These are phyloP conservation scores for Gynochthodes officinalis DNA, from an alignment of 257 asterid genomes.

Conservation along the genomic window DNA sequence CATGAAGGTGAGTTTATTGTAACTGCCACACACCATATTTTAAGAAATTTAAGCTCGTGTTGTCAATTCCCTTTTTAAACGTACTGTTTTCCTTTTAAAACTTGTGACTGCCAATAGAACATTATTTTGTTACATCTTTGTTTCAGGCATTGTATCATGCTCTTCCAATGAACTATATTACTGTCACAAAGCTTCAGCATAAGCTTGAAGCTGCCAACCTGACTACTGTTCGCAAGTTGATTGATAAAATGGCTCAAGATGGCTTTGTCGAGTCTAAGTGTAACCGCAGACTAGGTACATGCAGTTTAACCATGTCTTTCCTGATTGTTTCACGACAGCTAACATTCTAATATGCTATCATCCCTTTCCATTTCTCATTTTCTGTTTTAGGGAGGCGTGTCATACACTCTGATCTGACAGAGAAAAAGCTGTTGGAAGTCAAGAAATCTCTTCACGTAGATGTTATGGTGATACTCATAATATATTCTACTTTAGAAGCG, in stretches of 20 bases:
- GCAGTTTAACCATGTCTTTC: background rate
- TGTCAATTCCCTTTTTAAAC: background rate
- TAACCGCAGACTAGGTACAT: constrained; percentile 78
- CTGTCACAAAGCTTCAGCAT: constrained; percentile 63
- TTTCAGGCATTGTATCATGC: constrained; percentile 87
- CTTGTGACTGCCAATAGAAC: background rate
- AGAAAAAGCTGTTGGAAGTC: constrained; percentile 66
- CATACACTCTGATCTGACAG: constrained; percentile 76
- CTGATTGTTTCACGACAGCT: constrained; percentile 6
- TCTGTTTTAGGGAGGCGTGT: constrained; percentile 76
- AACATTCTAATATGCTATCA: constrained; percentile 5
- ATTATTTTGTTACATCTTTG: background rate
- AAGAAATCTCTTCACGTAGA: constrained; percentile 53
- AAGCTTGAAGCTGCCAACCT: constrained; percentile 70
- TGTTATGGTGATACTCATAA: constrained; percentile 42
- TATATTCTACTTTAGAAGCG: background rate
- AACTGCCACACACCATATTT: background rate
- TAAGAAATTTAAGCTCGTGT: background rate
- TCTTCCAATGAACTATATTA: constrained; percentile 75
- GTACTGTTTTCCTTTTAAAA: background rate
- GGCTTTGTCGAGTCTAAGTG: constrained; percentile 69
- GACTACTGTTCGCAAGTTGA: constrained; percentile 60
- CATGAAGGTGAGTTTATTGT: constrained; percentile 58
- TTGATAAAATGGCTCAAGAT: constrained; percentile 80
- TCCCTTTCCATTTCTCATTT: constrained; percentile 7